These are phyloP conservation scores for Aciculosporium take DNA, from an alignment of 2,329 filamentous ascomycete genomes.

Conservation along the genomic window DNA sequence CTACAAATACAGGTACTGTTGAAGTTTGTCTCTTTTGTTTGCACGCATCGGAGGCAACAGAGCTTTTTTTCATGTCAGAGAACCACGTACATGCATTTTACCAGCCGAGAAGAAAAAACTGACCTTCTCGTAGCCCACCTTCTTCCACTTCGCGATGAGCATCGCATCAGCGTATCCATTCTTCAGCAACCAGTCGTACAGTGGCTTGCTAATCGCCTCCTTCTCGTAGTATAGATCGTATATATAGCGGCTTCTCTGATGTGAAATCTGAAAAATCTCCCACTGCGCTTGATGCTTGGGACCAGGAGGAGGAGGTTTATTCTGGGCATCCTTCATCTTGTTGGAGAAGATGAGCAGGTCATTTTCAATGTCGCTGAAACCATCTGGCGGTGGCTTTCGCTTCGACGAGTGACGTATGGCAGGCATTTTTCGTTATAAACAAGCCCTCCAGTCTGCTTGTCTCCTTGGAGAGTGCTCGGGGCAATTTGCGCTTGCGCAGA, in stretches of 20 bases:
- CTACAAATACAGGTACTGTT: constrained; percentile 95
- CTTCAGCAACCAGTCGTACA: constrained; percentile 95
- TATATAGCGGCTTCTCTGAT: constrained; percentile 83
- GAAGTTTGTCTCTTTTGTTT: constrained; percentile 99
- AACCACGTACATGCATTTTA: too few species aligned
- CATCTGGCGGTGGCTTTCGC: constrained; percentile 70
- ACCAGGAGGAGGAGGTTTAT: constrained; percentile 66
- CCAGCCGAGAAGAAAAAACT: too few species aligned
- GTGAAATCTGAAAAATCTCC: constrained; percentile 95
- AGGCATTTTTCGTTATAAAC: constrained; percentile 44
- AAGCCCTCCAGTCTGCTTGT: background rate
- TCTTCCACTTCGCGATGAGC: constrained; percentile 99
- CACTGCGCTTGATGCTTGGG: constrained; percentile 82
- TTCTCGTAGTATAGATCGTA: constrained; percentile 98
- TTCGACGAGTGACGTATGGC: constrained; percentile 61
- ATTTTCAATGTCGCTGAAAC: constrained; percentile 79
- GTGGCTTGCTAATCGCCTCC: constrained; percentile 78
- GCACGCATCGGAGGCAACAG: constrained; percentile 89
- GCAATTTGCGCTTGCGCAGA: background rate
- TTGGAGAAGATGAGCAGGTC: constrained; percentile 74
- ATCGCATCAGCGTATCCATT: constrained; percentile 91
- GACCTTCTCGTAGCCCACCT: constrained; percentile 96
- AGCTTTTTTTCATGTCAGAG: constrained; percentile 36
- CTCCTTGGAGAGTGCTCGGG: background rate
- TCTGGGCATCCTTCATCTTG: constrained; percentile 93